Base-by-base conservation (phyloP, 2,329 filamentous ascomycete species). In the Sclerotinia spermophila region DNA sequence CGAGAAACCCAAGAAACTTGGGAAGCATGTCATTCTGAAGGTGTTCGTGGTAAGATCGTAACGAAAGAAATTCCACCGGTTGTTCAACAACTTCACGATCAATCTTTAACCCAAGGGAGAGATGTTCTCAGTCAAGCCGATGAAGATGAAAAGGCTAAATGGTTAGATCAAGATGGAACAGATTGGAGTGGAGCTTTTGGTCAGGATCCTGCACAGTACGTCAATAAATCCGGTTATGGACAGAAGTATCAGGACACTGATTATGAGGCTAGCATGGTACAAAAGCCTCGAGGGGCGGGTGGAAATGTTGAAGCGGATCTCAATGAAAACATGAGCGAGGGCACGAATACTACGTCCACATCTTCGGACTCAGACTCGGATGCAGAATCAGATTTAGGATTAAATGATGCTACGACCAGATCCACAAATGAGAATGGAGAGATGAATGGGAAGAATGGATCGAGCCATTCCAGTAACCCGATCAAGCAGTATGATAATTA, bases 1-100 rank as follows among this genome's bases (percentile, higher is more conserved):
- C 90, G 95, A 44, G 96, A 98, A 83, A 97, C 94, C 0, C 97
- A 93, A 74, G 95, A 98, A 82, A 92, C 91, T 0, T 98, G 94
- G 93, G 94, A 97, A 80, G 92, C 94, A 0, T 97, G 95, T 79
- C 88, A 91, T 55, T 89, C 93, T 0, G 94, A 98, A 80, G 95
- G 95, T 19, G 92, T 97, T 0, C 89, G 96, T 2, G 82, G 85
- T 21, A 86, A 89, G 69, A 86, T 88, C 40, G 93, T 97, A 0
- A 83, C 86, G 15, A 86, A 89, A 35, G 91, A 96, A 77, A 84
- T 97, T 0, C 92, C 94, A 0, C 87, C 89, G 0, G 82, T 87
- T 17, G 86, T 95, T 0, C 88, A 92, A 79, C 86, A 90, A 76
- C 83, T 97, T 17, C 95, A 98, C 79, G 92, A 97, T 42, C 84